Base-by-base conservation (phyloP, 2,329 filamentous ascomycete genomes). In the Nigrospora oryzae region DNA sequence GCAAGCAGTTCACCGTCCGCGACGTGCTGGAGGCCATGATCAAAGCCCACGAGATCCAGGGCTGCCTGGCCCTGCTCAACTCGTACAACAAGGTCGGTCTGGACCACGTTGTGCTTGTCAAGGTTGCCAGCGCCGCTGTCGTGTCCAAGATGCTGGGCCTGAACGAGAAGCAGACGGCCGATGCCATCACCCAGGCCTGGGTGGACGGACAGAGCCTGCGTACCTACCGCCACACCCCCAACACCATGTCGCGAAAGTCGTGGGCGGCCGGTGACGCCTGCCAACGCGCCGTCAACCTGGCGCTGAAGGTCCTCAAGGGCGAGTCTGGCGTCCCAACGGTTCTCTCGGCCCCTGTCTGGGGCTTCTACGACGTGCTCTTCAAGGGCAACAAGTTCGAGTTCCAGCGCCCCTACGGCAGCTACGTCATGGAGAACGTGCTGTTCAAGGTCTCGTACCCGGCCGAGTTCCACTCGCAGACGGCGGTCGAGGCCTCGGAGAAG, bases 391-490 rank as follows among this genome's bases (percentile, higher is more conserved):
- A 87, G 69, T 98, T 98, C 65, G 75, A 89, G 67, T 98, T 96
- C 78, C 91, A 97, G 76, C 83, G 93, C 51, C 82, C 84, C 47
- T 98, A 98, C 63, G 91, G 90, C 63, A 95, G 86, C 75, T 98
- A 98, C 68, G 93, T 98, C 55, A 98, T 98, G 93, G 93, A 98
- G 81, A 98, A 97, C 62, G 89, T 98, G 49, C 83, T 98, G 52
- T 98, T 98, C 84, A 98, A 98, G 81, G 93, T 98, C 49, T 98
- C 93, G 38, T 97, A 96, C 67, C 91, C 91, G 77, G 89, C 90
- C 60, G 91, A 97, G 66, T 97, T 97, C 77, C 91, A 97, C 79
- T 96, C 91, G 16, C 93, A 98, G 72, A 98, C 93, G 34, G 93
- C 93, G 55, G 89, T 97, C 54, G 93, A 98, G 71, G 89, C 89